phyloP scores from a whole-genome alignment of 2,329 filamentous ascomycete genomes.

The Grosmannia serpens region DNA sequence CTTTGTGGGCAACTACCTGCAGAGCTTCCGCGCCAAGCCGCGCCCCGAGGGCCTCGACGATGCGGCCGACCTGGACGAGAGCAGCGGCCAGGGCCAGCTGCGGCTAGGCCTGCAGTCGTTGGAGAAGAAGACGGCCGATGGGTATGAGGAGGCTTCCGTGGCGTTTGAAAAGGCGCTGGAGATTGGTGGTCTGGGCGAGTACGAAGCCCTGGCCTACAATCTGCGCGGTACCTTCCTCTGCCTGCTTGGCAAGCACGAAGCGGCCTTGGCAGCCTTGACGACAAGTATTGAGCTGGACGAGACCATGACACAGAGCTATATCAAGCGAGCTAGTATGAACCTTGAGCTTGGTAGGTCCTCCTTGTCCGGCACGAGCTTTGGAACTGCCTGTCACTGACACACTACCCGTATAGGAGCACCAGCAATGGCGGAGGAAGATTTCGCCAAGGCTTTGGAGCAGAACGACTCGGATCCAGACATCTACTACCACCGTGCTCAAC shows the following conservation, averaged over 20 bases:
- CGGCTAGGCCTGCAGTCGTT: conserved; percentile 73
- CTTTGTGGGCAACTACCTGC: conserved; percentile 96
- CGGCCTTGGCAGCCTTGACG: conserved; percentile 74
- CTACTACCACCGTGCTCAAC: conserved; percentile 96
- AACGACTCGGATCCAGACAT: conserved; percentile 89
- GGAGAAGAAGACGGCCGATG: conserved; percentile 76
- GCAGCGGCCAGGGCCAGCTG: conserved; percentile 74
- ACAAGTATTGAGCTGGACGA: conserved; percentile 89
- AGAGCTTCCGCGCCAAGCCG: conserved; percentile 84
- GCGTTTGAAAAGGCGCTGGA: conserved; percentile 85
- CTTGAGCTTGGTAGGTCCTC: conserved; percentile 67
- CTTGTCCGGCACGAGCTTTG: too few species aligned
- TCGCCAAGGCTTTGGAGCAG: conserved; percentile 72
- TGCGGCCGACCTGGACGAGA: conserved; percentile 61
- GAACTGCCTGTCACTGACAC: not conserved
- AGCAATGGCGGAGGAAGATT: conserved; percentile 78
- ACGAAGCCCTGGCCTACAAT: conserved; percentile 89
- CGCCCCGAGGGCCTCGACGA: conserved; percentile 76
- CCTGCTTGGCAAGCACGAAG: conserved; percentile 74
- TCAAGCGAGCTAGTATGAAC: conserved; percentile 97
- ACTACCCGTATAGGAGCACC: conserved; percentile 50
- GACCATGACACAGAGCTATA: conserved; percentile 86
- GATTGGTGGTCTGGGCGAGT: conserved; percentile 64
- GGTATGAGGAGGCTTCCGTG: conserved; percentile 76
- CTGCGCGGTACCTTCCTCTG: conserved; percentile 94